Evolutionary conservation across 257 asterid genomes (phyloP).

Genomic region (Gentiana straminea): DNA sequence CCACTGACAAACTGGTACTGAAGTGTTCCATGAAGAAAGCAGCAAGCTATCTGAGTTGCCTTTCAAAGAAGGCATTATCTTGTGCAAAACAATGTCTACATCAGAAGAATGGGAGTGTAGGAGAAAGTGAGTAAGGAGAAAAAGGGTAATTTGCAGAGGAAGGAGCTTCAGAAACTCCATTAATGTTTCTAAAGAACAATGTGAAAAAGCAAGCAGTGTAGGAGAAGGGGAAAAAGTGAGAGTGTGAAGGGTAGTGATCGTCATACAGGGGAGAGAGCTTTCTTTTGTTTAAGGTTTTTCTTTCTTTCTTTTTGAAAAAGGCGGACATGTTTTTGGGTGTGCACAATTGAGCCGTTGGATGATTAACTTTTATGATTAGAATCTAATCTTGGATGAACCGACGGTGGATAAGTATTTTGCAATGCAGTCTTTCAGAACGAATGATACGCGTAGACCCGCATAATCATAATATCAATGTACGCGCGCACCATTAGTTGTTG

Average conservation of each 20-base stretch:
- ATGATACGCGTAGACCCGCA: too few species aligned
- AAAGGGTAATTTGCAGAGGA: constrained; percentile 10
- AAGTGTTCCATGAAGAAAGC: constrained; percentile 67
- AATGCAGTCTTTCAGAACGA: too few species aligned
- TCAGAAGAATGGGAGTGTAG: constrained; percentile 34
- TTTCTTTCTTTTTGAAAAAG: too few species aligned
- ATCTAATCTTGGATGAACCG: too few species aligned
- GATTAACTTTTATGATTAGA: too few species aligned
- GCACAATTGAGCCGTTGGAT: too few species aligned
- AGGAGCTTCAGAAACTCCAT: constrained; percentile 54
- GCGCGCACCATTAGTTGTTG: too few species aligned
- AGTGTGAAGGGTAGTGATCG: too few species aligned
- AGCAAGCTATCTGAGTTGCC: constrained; percentile 60
- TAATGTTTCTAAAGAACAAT: constrained; percentile 11
- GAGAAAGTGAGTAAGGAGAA: constrained; percentile 2
- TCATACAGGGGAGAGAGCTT: neutral
- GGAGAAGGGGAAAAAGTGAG: constrained; percentile 1
- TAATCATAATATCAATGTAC: too few species aligned
- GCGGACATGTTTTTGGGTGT: too few species aligned
- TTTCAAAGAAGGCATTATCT: constrained; percentile 66
- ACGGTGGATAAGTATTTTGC: too few species aligned
- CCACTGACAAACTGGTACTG: constrained; percentile 91
- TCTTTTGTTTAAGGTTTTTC: too few species aligned
- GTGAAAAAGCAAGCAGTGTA: constrained; percentile 6
- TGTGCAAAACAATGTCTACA: constrained; percentile 53